Base-by-base conservation (phyloP, 2,329 filamentous ascomycete species). In the Cladosporium halotolerans region DNA sequence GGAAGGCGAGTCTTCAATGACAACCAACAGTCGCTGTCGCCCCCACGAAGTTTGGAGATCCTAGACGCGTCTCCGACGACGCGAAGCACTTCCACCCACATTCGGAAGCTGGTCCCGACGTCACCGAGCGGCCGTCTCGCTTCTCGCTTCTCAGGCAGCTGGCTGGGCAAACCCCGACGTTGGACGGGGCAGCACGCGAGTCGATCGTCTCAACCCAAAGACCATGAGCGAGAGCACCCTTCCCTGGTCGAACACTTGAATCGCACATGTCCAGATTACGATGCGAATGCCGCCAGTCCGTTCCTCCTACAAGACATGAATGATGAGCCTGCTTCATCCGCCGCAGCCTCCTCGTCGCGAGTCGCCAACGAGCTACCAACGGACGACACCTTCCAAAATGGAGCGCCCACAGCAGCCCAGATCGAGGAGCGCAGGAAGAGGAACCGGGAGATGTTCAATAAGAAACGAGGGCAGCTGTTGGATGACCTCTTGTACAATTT, bases 401-500 rank as follows among this genome's bases (percentile, higher is more conserved):
- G 43, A 52, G 52, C 50, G 16, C 58, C 58, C 19, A 59, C 57
- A 34, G 58, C 61, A 14, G 47, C 58, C 23, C 49, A 63, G 44
- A 42, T 63, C 9, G 57, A 57, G 14, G 61, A 62, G 54, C 53
- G 59, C 31, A 56, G 60, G 39, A 64, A 62, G 58, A 62, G 61
- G 56, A 68, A 69, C 34, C 54, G 66, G 14, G 60, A 65, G 53
- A 61, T 62, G 55, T 69, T 70, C 62, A 68, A 68, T 31, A 64
- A 68, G 23, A 71, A 72, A 52, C 73, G 76, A 59, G 68, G 70
- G 19, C 69, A 71, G 19, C 68, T 78, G 58, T 73, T 84, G 39
- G 77, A 82, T 60, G 74, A 79, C 51, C 64, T 84, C 46, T 71
- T 83, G 56, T 74, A 76, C 53, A 76, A 78, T 60, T 67, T 84